Conservation (phyloP, 2,329 filamentous ascomycete species). For the Penicillium corylophilum region DNA sequence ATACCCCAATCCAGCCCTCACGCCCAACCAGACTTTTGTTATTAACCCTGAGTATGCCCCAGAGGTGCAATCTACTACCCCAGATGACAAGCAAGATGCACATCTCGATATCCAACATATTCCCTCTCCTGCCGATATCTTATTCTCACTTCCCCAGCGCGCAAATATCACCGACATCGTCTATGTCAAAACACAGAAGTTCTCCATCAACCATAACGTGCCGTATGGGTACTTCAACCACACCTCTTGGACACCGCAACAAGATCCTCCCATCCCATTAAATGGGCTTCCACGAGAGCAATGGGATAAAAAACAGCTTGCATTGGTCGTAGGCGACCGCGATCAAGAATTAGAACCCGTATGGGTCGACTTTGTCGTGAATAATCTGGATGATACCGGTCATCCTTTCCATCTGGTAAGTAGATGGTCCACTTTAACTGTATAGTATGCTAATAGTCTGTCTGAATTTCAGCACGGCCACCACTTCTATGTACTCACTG, state of each 20-base stretch:
- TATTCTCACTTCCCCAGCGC: conserved; percentile 27
- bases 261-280: conserved; percentile 33
- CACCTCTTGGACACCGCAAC: conserved; percentile 46
- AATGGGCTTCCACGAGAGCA: conserved; percentile 32
- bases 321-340: conserved; percentile 23
- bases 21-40: conserved; percentile 40
- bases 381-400: conserved; percentile 52
- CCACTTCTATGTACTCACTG: conserved; percentile 34
- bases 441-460: neutral
- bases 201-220: conserved; percentile 44
- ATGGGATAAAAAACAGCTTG: conserved; percentile 48
- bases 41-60: conserved; percentile 30
- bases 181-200: conserved; percentile 49
- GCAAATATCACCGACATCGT: conserved; percentile 43
- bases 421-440: neutral
- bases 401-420: conserved; percentile 53
- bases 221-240: conserved; percentile 51
- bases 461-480: conserved; percentile 33
- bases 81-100: neutral
- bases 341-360: conserved; percentile 17
- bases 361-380: conserved; percentile 52
- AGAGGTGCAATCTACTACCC: conserved; percentile 4
- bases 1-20: conserved; percentile 46
- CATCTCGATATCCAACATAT: neutral
- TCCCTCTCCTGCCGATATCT: neutral